phyloP scores from a whole-genome alignment of 352 stramenopile genomes.

The Globisporangium splendens region DNA sequence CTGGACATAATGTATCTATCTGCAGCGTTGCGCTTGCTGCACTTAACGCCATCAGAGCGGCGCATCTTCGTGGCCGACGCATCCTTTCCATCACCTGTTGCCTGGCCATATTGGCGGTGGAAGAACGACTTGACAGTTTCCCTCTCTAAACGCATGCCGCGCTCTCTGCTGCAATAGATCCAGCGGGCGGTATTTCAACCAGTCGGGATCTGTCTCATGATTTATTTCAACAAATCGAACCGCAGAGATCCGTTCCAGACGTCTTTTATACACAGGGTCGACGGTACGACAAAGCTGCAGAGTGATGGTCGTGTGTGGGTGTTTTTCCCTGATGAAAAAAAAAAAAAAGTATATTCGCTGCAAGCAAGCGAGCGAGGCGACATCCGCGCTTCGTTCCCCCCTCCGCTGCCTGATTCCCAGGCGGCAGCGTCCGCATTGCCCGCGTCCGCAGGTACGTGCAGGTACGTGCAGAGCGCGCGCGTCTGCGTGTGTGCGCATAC shows the following conservation, averaged over 20 bases:
- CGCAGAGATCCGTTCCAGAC: background rate
- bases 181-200: slow-evolving; percentile 7
- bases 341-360: background rate
- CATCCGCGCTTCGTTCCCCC: background rate
- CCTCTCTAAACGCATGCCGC: background rate
- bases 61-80: no score
- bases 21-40: no score
- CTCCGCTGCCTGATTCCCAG: background rate
- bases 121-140: slow-evolving; percentile 1
- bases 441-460: background rate
- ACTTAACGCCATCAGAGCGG: no score
- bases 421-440: background rate
- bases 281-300: background rate
- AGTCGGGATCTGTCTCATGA: background rate
- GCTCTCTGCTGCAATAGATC: background rate
- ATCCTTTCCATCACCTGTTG: no score
- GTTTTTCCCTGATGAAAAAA: background rate
- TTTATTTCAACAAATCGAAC: slow-evolving; percentile 9
- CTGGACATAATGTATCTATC: no score
- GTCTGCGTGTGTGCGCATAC: no score
- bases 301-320: slow-evolving; percentile 1
- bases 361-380: background rate
- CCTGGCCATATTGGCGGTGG: slow-evolving; percentile 26
- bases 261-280: slow-evolving; percentile 3
- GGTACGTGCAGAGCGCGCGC: no score